Base-by-base conservation (phyloP, 2,329 filamentous ascomycete genomes). In the Botryotinia globosa region DNA sequence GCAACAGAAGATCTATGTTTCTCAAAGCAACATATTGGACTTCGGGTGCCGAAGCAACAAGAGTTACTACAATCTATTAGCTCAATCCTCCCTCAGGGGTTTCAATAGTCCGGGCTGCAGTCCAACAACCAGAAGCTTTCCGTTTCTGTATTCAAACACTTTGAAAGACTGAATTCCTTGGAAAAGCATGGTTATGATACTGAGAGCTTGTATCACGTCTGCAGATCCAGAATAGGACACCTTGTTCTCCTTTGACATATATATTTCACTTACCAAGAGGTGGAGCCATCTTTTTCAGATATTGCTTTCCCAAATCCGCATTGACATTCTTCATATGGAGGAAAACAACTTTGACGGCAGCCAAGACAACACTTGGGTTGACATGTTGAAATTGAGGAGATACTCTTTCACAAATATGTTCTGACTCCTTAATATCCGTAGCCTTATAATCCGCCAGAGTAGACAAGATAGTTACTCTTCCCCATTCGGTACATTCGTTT, bases 401-500 rank as follows among this genome's bases (percentile, higher is more conserved):
- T 51, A 98, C 95, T 79, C 96, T 87, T 85, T 99, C 96, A 83
- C 96, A 99, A 73, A 99, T 98, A 82, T 98, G 96, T 84, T 99
- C 96, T 72, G 95, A 92, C 84, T 99, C 96, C 84, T 98, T 98
- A 74, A 94, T 87, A 81, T 98, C 95, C n/a, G 85, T 81, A 0
- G 95, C 90, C 77, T 89, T 90, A 83, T 98, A 98, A 79, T 97
- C 91, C 59, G 96, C 94, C 75, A 99, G 83, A 0, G 94, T 97
- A 18, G 92, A 92, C 75, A 99, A 84, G 73, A 99, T 97, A 0
- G 94, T 98, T 45, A 99, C 94, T 77, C 96, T 87, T 25, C 96
- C 96, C 96, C 96, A 99, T 84, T 99, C 96, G 0, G 96, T 99
- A 81, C 96, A 99, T 82, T 99, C 96, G 80, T 97, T 98, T 78